Conservation (phyloP, 495 filamentous ascomycete species). For the Penicillium mononematosum region DNA sequence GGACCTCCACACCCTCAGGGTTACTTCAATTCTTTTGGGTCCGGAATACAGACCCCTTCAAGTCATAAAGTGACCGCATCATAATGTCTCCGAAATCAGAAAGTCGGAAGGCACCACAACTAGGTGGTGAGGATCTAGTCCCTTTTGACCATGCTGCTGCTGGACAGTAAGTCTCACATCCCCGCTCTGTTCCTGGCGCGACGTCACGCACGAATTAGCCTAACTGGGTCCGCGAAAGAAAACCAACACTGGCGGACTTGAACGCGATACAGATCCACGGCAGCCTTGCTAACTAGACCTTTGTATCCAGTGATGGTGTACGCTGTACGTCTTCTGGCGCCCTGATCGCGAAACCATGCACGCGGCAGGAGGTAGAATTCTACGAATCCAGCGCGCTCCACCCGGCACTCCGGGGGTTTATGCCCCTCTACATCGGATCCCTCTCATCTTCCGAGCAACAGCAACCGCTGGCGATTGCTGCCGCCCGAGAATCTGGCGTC, state of each 20-base stretch:
- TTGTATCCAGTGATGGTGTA: conserved; percentile 72
- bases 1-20: neutral
- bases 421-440: conserved; percentile 83
- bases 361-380: conserved; percentile 80
- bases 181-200: conserved; percentile 10
- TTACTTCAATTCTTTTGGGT: neutral
- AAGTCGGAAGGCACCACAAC: conserved; percentile 35
- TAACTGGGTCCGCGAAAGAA: neutral
- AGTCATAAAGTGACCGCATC: conserved; percentile 6
- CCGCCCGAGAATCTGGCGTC: conserved; percentile 38
- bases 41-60: neutral
- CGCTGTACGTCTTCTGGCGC: conserved; percentile 80
- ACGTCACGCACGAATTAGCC: conserved; percentile 1
- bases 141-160: conserved; percentile 82
- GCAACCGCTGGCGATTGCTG: conserved; percentile 46
- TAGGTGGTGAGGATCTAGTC: conserved; percentile 56
- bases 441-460: conserved; percentile 56
- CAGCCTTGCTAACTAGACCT: conserved; percentile 13
- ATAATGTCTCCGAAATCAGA: conserved; percentile 41
- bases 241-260: neutral
- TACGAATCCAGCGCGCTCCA: conserved; percentile 78
- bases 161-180: conserved; percentile 76
- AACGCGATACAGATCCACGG: neutral
- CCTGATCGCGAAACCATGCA: conserved; percentile 94
- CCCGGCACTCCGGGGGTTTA: conserved; percentile 69